Base-by-base conservation (phyloP, 1,139 yeast genomes). In the Sugiyamaella japonica region DNA sequence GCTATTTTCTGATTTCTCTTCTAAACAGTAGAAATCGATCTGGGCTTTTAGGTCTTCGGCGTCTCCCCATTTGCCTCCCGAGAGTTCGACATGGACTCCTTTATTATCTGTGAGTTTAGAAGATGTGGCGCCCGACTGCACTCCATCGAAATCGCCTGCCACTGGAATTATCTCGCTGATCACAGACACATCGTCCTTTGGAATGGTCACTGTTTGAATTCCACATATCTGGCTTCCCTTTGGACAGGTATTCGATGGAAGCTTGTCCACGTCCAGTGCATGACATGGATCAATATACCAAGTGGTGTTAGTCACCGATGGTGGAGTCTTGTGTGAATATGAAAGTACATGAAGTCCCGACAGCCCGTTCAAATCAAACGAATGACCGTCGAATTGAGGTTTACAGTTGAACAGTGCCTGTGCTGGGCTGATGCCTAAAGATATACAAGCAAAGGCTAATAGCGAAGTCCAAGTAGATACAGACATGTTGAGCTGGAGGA, bases 221-320 rank as follows among this genome's bases (percentile, higher is more conserved):
- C 59, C 88, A 81, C 61, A 86, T 62, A 52, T 69, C 60, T 87
- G 88, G 1, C 90, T 81, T 60, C 85, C 83, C 50, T 73, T 73
- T 0, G 89, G 86, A 70, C 97, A 89, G 20, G 69, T 66, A 5
- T 74, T 69, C 34, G 70, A 72, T 1, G 68, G 67, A 15, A 69
- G 64, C 41, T 68, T 64, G 15, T 58, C 48, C 44, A 62, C 53
- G 41, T 63, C 66, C 29, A 80, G 70, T 8, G 80, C 73, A 45
- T 80, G 83, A 70, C 96, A 89, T 10, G 89, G 76, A 47, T 89
- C 86, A 48, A 90, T 64, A 64, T 76, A 81, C 91, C 96, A 88
- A 2, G 81, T 76, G 38, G 77, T 71, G 51, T 75, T 77, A 1
- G 89, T 82, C 44, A 71, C 73, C 5, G 91, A 80, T 1, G 98